Evolutionary conservation across 805 yeast species (phyloP).

Genomic region (Debaryomyces tyrocola): DNA sequence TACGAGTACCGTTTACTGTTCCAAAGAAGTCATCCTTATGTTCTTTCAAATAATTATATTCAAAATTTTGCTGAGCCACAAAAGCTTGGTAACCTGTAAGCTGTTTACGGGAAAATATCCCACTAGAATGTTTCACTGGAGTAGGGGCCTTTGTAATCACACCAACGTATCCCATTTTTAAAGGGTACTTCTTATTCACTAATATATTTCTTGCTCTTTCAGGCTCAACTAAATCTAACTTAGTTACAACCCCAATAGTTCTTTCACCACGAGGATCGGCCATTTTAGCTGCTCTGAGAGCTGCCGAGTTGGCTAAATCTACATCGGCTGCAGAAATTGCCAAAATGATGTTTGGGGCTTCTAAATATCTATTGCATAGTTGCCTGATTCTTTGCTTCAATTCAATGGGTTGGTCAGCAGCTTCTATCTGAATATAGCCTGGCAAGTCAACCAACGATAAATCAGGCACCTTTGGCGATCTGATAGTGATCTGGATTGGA

Average conservation of each 20-base stretch:
- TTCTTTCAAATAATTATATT: slow-evolving; percentile 56
- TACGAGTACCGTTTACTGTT: slow-evolving; percentile 73
- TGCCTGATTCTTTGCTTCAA: slow-evolving; percentile 76
- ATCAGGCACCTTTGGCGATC: slow-evolving; percentile 87
- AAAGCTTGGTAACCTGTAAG: slow-evolving; percentile 59
- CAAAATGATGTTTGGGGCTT: slow-evolving; percentile 88
- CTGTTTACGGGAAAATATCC: slow-evolving; percentile 48
- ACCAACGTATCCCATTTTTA: slow-evolving; percentile 97
- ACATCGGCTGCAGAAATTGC: slow-evolving; percentile 98
- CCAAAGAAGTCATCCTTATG: slow-evolving; percentile 59
- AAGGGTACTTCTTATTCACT: slow-evolving; percentile 79
- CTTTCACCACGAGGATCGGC: slow-evolving; percentile 95
- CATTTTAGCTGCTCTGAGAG: slow-evolving; percentile 81
- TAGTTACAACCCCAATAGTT: slow-evolving; percentile 95
- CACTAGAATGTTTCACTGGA: slow-evolving; percentile 19
- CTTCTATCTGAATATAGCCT: slow-evolving; percentile 95
- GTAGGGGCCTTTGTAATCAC: slow-evolving; percentile 85
- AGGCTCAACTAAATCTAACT: slow-evolving; percentile 86
- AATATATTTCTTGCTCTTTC: slow-evolving; percentile 66
- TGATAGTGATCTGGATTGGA: slow-evolving; percentile 89
- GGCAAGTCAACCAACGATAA: slow-evolving; percentile 93
- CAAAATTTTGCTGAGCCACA: slow-evolving; percentile 64
- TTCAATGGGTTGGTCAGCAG: slow-evolving; percentile 91
- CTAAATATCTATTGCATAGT: slow-evolving; percentile 81
- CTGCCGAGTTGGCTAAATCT: slow-evolving; percentile 94